A percentile compares a stretch with the other conserved stretches of the same genome.
phyloP scores from a whole-genome alignment of 2,329 filamentous ascomycete genomes.

The Ilyonectria sp. region DNA sequence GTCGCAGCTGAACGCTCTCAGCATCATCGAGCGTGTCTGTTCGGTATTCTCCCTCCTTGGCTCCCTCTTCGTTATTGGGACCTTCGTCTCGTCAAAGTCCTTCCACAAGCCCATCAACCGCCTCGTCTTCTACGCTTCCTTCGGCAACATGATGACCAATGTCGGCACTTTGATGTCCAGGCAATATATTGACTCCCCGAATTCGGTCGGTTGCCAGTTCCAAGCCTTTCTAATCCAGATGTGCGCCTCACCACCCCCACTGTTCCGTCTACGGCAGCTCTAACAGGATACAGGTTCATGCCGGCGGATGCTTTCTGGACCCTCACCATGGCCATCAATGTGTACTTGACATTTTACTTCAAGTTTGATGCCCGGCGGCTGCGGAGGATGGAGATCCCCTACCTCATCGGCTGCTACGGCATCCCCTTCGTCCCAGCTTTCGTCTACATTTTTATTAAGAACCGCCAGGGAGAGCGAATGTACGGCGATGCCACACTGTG shows the following conservation, averaged over 20 bases:
- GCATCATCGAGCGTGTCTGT: constrained; percentile 75
- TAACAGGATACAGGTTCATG: constrained; percentile 75
- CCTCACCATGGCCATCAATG: constrained; percentile 86
- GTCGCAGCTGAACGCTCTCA: constrained; percentile 68
- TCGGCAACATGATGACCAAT: constrained; percentile 85
- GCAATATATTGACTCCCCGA: constrained; percentile 65
- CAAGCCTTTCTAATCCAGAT: constrained; percentile 88
- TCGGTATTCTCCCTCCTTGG: constrained; percentile 81
- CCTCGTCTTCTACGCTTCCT: constrained; percentile 86
- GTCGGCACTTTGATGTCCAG: constrained; percentile 82
- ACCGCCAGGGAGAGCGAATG: constrained; percentile 66
- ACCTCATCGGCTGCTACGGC: constrained; percentile 80
- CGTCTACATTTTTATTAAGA: constrained; percentile 75
- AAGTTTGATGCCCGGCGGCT: constrained; percentile 78
- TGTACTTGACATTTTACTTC: constrained; percentile 85
- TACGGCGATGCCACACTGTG: constrained; percentile 84
- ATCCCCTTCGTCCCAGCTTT: constrained; percentile 79
- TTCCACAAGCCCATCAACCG: constrained; percentile 93
- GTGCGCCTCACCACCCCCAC: constrained; percentile 62
- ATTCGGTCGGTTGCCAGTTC: constrained; percentile 75
- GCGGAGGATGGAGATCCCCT: constrained; percentile 78
- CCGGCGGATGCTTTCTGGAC: constrained; percentile 84
- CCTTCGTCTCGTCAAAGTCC: constrained; percentile 76
- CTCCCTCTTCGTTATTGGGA: constrained; percentile 79
- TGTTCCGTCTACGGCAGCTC: not conserved